A percentile compares a stretch with the other conserved stretches of the same genome.
phyloP scores from a whole-genome alignment of 768 basidiomycete genomes.

The Tricholoma sp. region DNA sequence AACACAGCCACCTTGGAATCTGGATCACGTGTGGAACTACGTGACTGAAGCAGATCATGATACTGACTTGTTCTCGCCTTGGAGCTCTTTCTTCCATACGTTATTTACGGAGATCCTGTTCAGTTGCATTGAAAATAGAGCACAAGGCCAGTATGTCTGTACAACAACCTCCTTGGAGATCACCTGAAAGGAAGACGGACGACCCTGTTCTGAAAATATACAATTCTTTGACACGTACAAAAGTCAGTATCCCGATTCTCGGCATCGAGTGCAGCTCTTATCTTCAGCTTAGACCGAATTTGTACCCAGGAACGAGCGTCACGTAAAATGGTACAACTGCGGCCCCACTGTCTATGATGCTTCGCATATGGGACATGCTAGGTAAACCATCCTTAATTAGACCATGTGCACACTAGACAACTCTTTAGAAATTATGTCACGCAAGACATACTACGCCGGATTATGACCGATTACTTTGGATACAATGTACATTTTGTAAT shows the following conservation, averaged over 20 bases:
- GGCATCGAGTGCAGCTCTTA: constrained; percentile 13
- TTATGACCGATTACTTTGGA: constrained; percentile 93
- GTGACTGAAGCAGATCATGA: not conserved
- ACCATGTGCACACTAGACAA: constrained; percentile 5
- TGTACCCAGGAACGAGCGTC: constrained; percentile 57
- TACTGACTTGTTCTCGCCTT: constrained; percentile 19
- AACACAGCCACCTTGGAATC: not conserved
- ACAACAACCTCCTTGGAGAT: constrained; percentile 58
- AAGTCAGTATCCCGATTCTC: constrained; percentile 47
- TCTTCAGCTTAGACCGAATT: constrained; percentile 60
- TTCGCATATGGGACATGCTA: constrained; percentile 97
- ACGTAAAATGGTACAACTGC: constrained; percentile 99
- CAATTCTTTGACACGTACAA: constrained; percentile 89
- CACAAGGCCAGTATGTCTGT: constrained; percentile 39
- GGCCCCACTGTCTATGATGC: constrained; percentile 99
- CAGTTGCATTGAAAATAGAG: constrained; percentile 3
- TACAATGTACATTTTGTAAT: constrained; percentile 98
- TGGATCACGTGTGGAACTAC: not conserved
- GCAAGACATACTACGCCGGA: constrained; percentile 85
- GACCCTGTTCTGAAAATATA: constrained; percentile 79
- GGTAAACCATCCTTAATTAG: constrained; percentile 41
- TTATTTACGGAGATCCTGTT: constrained; percentile 10
- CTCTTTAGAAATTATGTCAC: constrained; percentile 86
- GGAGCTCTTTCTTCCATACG: constrained; percentile 13
- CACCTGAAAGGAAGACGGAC: constrained; percentile 33